Evolutionary conservation across 345 rosid species (phyloP).

Genomic region (Dipteronia dyeriana): DNA sequence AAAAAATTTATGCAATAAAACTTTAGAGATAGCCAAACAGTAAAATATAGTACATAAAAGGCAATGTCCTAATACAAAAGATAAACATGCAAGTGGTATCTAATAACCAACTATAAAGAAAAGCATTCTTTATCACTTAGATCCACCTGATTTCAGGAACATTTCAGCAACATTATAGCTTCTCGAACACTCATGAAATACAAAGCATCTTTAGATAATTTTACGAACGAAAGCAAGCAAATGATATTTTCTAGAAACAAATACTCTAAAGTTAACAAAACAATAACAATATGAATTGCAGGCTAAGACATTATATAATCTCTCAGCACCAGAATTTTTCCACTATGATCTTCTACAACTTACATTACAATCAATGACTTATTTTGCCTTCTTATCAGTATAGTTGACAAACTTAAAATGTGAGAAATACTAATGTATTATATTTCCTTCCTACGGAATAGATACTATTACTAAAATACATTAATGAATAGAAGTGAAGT

Average conservation of each 20-base stretch:
- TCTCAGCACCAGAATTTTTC: neutral
- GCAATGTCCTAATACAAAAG: neutral
- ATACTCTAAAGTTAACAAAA: neutral
- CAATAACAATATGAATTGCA: neutral
- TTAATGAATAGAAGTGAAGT: slow-evolving; percentile 1
- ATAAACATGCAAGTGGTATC: neutral
- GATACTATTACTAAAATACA: neutral
- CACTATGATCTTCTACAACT: neutral
- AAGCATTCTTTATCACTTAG: neutral
- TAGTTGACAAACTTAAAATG: neutral
- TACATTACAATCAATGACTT: neutral
- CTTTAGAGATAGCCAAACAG: neutral
- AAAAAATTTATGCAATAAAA: neutral
- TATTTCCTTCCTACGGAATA: neutral
- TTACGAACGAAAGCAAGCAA: neutral
- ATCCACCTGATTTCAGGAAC: neutral
- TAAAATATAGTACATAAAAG: too few species aligned
- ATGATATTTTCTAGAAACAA: neutral
- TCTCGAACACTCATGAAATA: neutral
- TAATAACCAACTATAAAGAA: neutral
- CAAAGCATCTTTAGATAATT: neutral
- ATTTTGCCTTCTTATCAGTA: neutral
- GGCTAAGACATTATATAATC: neutral
- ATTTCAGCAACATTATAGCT: neutral
- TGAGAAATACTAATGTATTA: neutral